Conservation (phyloP, 768 basidiomycete genomes). For the Boletus bicolor region DNA sequence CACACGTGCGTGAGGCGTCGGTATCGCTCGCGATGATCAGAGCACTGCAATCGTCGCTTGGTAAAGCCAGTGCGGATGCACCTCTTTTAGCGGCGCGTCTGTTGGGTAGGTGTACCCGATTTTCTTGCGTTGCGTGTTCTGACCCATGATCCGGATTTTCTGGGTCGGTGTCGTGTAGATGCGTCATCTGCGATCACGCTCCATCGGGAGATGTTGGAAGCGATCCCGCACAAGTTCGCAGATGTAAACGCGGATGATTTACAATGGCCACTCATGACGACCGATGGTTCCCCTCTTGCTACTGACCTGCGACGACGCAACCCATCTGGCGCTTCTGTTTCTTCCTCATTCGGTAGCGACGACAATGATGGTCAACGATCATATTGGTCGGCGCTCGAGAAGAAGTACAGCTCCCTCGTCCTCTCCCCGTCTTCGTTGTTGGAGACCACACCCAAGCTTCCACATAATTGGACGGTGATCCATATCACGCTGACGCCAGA, state of each 20-base stretch:
- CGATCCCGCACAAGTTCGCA: slow-evolving; percentile 68
- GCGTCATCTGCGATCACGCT: slow-evolving; percentile 73
- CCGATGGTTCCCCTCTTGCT: slow-evolving; percentile 42
- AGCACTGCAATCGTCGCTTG: slow-evolving; percentile 79
- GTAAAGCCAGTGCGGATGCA: slow-evolving; percentile 47
- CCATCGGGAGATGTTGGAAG: slow-evolving; percentile 82
- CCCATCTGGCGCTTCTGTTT: slow-evolving; percentile 13
- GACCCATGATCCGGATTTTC: neutral
- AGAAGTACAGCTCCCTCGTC: slow-evolving; percentile 43
- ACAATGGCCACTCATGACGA: slow-evolving; percentile 62
- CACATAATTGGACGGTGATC: slow-evolving; percentile 77
- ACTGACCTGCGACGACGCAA: slow-evolving; percentile 10
- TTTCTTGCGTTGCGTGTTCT: neutral
- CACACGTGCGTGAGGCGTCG: slow-evolving; percentile 71
- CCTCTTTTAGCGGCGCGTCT: slow-evolving; percentile 59
- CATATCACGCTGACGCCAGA: slow-evolving; percentile 84
- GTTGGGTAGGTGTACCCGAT: slow-evolving; percentile 44
- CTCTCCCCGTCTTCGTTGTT: slow-evolving; percentile 37
- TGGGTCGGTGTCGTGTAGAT: slow-evolving; percentile 43
- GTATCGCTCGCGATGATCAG: slow-evolving; percentile 67
- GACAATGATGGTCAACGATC: slow-evolving; percentile 37
- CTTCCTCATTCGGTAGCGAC: slow-evolving; percentile 31
- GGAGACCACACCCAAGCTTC: slow-evolving; percentile 47
- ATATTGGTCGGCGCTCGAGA: slow-evolving; percentile 63
- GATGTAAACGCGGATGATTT: slow-evolving; percentile 55